Base-by-base conservation (phyloP, 78 protist genomes). In the Pelomyxa schiedti region DNA sequence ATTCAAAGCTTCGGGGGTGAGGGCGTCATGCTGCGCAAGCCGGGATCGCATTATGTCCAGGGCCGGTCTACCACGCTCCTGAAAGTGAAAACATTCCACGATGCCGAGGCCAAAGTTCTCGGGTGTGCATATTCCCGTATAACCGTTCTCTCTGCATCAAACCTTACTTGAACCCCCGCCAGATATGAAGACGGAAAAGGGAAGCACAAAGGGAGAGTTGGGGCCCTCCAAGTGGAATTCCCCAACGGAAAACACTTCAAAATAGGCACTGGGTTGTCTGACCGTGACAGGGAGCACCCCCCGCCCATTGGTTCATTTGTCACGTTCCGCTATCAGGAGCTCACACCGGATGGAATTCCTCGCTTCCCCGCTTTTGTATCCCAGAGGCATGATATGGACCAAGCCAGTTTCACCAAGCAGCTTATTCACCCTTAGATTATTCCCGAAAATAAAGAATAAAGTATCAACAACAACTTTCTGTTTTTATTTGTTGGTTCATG, bases 21-120 rank as follows among this genome's bases (percentile, higher is more conserved):
- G 38, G 84, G 84, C 35, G 28, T 81, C 35, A 81, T 81, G 86
- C 80, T 81, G 36, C 79, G 86, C 41, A 0, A 81, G 76, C 77
- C 86, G 1, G 52, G 69, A 4, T 67, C 76, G 28, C 0, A 0
- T 26, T 81, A 81, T 63, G 80, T 2, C 4, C 39, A 7, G 36
- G 7, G 37, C 16, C 68, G 86, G 22, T 38, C 76, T 9, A 0
- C 0, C 2, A 76, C 80, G 0, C 76, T 75, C n/a, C 75, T 75
- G 24, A 81, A 81, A 64, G 76, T 79, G n/a, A 79, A 79, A 66
- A 5, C 35, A 22, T 69, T 65, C 63, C 0, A 5, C 26, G 84
- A 79, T 37, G 65, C 16, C 8, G 81, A 75, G 26, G 81, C 75
- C 30, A 0, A 1, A 41, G 75, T 81, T 29, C 7, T 66, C 0